Base-by-base conservation (phyloP, 1,284 basidiomycete genomes). In the Trichosporon ovoides region DNA sequence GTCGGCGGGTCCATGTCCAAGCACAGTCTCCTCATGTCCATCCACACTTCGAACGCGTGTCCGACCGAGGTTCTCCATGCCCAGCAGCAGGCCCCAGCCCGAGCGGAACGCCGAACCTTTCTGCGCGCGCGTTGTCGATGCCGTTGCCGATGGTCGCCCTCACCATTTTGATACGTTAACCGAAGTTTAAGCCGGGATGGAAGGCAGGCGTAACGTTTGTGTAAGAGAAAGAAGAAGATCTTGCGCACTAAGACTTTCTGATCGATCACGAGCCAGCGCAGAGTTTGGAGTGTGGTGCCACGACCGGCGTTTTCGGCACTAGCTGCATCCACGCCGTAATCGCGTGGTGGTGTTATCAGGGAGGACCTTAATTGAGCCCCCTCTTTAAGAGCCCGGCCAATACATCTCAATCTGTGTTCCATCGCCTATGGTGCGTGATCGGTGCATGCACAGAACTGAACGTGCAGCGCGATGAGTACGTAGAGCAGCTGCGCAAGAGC, bases 101-200 rank as follows among this genome's bases (percentile, higher is more conserved):
- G 9, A 24, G 43, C 43, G 43, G 28, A 48, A 46, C 40, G 16
- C 24, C 28, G 43, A 48, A 48, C 43, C 16, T 48, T 12, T 10
- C 13, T 31, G 43, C 43, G 43, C 43, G 24, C 22, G 24, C 43
- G 43, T 48, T 1, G 43, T 48, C 43, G 43, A 31, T 13, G 43
- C 28, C 43, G 43, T 48, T 22, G 43, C 28, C 24, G 43, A 31
- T 28, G 1, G 11, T 28, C 20, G 24, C 24, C n/a, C 43, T 48
- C 43, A 48, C 43, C 43, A 48, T 48, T 48, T 48, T 48, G 24
- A 48, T 48, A 48, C 43, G 43, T 48, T 48, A 48, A 48, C 43
- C 43, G 24, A 48, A 31, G 43, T 48, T 48, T 48, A 48, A 48
- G 43, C 43, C 43, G 43, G 40, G n/a, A 16, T n/a, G 28, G n/a